Evolutionary conservation across 306 rosid genomes (phyloP), one percentile per base, ranked within the genome.

Genomic region (Rosa lucieae): DNA sequence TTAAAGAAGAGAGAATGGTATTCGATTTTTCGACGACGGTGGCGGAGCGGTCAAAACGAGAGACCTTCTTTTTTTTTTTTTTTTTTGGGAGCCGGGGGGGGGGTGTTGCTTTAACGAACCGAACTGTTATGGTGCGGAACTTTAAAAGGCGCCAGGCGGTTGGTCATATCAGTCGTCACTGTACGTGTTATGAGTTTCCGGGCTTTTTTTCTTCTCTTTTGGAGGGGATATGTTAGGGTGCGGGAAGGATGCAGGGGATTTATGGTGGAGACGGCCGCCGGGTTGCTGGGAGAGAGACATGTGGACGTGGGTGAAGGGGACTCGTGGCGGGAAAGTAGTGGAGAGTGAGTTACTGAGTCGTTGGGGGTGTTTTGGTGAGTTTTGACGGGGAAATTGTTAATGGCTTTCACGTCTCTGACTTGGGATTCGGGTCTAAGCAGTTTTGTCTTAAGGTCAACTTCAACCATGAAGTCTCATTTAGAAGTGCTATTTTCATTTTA

Each of bases 301-400:
- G 82, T 82, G 85, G 83, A 7, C 5, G 3, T 0, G n/a, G 1
- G 3, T 1, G 10, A 3, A 0, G 2, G 0, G 35, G 83, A 77
- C 84, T 29, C 88, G 90, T 85, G 90, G 81, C n/a, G 39, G 44
- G 37, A 6, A 11, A 1, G 2, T 58, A 44, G 66, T 37, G 75
- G 11, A 3, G 10, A 10, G 9, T 43, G 47, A 43, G 47, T 43
- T 21, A 0, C 0, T 0, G 20, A 43, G 43, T 67, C 56, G 20
- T 67, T 2, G 32, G 63, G 69, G 26, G 29, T 76, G 56, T 18
- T 53, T 35, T 15, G 67, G 48, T 21, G 26, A 8, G 65, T 55
- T 9, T 67, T 77, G 68, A 59, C 78, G 72, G 70, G 40, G 8
- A 32, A 52, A 56, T 5, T 65, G 53, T n/a, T 66, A 37, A 37